phyloP scores from a whole-genome alignment of 2,329 filamentous ascomycete species.

The Penicillium sp. region DNA sequence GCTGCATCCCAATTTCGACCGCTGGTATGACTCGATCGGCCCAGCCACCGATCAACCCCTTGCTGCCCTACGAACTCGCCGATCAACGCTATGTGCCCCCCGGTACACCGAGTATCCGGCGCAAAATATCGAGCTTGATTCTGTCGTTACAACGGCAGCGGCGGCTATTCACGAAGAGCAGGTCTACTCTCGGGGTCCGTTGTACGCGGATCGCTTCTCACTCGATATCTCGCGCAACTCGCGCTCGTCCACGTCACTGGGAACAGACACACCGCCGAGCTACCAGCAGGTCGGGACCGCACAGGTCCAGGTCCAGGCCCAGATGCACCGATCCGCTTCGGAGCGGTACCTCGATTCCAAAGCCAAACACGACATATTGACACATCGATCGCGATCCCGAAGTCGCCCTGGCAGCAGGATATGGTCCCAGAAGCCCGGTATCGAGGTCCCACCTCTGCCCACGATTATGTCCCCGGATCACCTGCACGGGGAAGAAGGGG shows the following conservation, averaged over 20 bases:
- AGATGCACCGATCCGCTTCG: constrained; percentile 22
- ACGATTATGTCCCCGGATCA: constrained; percentile 30
- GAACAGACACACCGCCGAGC: constrained; percentile 12
- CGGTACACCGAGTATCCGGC: constrained; percentile 31
- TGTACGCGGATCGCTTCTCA: constrained; percentile 24
- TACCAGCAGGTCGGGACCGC: constrained; percentile 1
- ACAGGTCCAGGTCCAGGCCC: constrained; percentile 2
- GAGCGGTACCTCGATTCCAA: constrained; percentile 16
- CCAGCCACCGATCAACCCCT: constrained; percentile 13
- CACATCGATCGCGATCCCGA: constrained; percentile 24
- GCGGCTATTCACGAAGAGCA: constrained; percentile 11
- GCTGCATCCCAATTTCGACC: constrained; percentile 19
- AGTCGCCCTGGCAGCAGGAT: constrained; percentile 22
- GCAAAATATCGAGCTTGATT: constrained; percentile 4
- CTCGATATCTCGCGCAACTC: constrained; percentile 12
- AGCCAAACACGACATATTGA: neutral
- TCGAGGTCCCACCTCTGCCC: constrained; percentile 31
- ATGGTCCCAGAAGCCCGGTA: constrained; percentile 27
- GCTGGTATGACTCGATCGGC: constrained; percentile 26
- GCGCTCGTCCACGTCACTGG: constrained; percentile 15
- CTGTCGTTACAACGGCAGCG: neutral
- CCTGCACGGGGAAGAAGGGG: constrained; percentile 12
- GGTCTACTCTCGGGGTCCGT: constrained; percentile 13
- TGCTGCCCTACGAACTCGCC: constrained; percentile 21
- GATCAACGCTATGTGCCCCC: constrained; percentile 33